A percentile compares a stretch with the other conserved stretches of the same genome.
These are phyloP conservation scores for Inonotus obliquus DNA, from an alignment of 1,284 basidiomycete species.

Conservation along the genomic window DNA sequence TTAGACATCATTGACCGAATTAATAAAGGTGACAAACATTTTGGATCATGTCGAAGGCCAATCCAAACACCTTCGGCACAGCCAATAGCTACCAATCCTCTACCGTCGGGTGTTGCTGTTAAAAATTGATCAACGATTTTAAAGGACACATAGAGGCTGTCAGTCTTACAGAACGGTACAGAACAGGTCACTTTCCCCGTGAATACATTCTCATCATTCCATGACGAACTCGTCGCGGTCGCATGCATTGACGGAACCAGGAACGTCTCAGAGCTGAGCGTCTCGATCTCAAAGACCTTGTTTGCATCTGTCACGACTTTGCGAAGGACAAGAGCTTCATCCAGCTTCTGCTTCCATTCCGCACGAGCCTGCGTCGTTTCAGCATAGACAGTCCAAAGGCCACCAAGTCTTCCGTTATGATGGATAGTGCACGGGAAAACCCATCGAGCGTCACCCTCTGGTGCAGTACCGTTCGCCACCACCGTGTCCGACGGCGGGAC, in stretches of 20 bases:
- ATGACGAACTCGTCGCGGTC: constrained; percentile 44
- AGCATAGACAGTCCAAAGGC: constrained; percentile 81
- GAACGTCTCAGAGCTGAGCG: constrained; percentile 83
- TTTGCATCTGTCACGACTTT: constrained; percentile 87
- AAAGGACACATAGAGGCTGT: neutral
- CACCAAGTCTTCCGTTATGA: constrained; percentile 79
- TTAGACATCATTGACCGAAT: constrained; percentile 8
- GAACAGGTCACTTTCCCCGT: constrained; percentile 93
- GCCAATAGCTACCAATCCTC: constrained; percentile 85
- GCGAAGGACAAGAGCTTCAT: constrained; percentile 83
- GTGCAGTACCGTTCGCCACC: constrained; percentile 32
- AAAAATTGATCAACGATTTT: constrained; percentile 16
- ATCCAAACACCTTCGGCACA: constrained; percentile 98
- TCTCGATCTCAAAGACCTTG: constrained; percentile 89
- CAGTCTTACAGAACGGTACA: constrained; percentile 79
- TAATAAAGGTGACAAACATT: constrained; percentile 46
- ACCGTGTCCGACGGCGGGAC: constrained; percentile 28
- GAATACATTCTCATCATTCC: constrained; percentile 68
- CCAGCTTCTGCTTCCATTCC: constrained; percentile 88
- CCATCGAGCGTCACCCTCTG: constrained; percentile 55
- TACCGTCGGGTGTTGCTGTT: constrained; percentile 75
- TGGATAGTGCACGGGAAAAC: constrained; percentile 84
- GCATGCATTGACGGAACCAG: constrained; percentile 57
- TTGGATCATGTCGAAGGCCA: constrained; percentile 83
- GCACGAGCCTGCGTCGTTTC: constrained; percentile 69